phyloP scores from a whole-genome alignment of 257 asterid species.

The Salvia splendens region DNA sequence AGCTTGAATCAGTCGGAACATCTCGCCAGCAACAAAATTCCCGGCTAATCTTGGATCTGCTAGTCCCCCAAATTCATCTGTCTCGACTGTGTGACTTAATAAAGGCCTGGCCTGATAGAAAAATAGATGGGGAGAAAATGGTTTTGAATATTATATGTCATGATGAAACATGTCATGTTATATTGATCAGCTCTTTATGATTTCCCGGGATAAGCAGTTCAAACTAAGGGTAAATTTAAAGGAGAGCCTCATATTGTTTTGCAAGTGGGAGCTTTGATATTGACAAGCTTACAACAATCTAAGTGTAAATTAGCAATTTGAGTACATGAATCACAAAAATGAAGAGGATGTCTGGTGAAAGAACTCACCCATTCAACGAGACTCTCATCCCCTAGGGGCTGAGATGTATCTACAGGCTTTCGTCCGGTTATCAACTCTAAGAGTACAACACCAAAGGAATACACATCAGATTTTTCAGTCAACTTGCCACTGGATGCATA shows the following conservation, averaged over 20 bases:
- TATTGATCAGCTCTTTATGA: neutral
- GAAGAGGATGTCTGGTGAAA: neutral
- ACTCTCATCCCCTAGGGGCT: conserved; percentile 89
- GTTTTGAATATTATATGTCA: neutral
- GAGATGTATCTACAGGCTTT: conserved; percentile 91
- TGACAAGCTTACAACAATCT: too few species aligned
- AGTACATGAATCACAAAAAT: neutral
- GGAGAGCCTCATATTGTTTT: neutral
- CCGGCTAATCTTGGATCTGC: conserved; percentile 77
- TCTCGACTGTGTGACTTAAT: conserved; percentile 66
- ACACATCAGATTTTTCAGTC: conserved; percentile 86
- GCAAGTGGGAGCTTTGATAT: neutral
- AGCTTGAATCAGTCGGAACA: conserved; percentile 73
- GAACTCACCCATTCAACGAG: conserved; percentile 92
- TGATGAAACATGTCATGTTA: neutral
- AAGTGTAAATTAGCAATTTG: neutral
- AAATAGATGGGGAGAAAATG: conserved; percentile 13
- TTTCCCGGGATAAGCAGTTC: neutral
- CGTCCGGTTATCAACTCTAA: conserved; percentile 87
- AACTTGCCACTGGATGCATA: conserved; percentile 92
- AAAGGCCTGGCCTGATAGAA: conserved; percentile 86
- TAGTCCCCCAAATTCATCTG: conserved; percentile 53
- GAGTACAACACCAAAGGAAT: conserved; percentile 89
- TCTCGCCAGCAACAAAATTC: conserved; percentile 57
- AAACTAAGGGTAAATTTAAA: neutral